These are phyloP conservation scores for Solanum sejunctum DNA, from an alignment of 257 asterid genomes.

Conservation along the genomic window DNA sequence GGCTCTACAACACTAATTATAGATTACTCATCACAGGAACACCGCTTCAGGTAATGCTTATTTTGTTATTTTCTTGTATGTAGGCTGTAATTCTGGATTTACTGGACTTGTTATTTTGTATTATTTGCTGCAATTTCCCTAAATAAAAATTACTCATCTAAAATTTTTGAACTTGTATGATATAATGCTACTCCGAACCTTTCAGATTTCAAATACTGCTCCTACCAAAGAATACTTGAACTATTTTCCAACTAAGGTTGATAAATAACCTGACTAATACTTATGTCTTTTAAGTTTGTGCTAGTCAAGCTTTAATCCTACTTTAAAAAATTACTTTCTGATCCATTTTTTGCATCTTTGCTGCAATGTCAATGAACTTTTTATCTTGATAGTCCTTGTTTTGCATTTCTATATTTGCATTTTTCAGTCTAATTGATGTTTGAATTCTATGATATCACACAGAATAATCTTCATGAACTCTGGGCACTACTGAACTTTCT, in stretches of 20 bases:
- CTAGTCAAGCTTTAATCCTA: background rate
- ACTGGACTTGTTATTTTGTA: background rate
- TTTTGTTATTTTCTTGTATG: background rate
- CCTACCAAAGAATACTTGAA: background rate
- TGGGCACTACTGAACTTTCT: constrained; percentile 97
- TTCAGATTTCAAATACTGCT: background rate
- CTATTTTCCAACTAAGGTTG: background rate
- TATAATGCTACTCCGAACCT: background rate
- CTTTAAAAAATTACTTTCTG: background rate
- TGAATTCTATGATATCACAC: constrained; percentile 12
- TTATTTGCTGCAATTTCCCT: background rate
- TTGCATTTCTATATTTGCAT: background rate
- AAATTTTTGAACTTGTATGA: background rate
- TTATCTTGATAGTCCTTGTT: background rate
- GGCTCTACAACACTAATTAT: constrained; percentile 77
- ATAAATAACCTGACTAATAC: background rate
- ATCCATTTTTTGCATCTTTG: background rate
- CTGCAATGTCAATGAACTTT: background rate
- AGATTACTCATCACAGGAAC: constrained; percentile 97
- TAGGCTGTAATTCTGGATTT: background rate
- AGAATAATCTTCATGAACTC: constrained; percentile 99
- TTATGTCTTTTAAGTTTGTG: background rate
- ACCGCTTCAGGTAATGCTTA: constrained; percentile 71
- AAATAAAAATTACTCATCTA: background rate
- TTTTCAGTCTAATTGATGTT: background rate